Percentiles rank a stretch among this genome's conserved stretches.
Conservation (phyloP, 805 yeast species). For the Suhomyces canberraensis region DNA sequence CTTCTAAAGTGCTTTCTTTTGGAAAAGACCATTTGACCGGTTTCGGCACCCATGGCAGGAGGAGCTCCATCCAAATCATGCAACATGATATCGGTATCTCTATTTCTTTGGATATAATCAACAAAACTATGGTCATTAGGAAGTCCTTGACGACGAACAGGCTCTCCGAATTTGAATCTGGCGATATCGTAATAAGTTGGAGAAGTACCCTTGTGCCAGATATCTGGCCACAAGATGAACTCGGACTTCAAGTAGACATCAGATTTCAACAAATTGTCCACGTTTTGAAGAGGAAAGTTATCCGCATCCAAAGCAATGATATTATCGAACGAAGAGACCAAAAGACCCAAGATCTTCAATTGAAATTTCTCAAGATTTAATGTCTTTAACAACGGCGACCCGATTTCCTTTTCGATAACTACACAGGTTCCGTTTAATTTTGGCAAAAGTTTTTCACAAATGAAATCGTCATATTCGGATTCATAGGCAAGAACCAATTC, state of each 20-base stretch:
- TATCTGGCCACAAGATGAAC: slow-evolving; percentile 40
- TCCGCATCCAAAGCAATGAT: slow-evolving; percentile 40
- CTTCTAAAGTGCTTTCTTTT: slow-evolving; percentile 30
- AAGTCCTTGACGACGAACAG: slow-evolving; percentile 23
- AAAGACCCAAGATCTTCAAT: slow-evolving; percentile 34
- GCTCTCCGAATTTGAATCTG: slow-evolving; percentile 21
- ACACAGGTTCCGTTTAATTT: slow-evolving; percentile 31
- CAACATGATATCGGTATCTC: slow-evolving; percentile 13
- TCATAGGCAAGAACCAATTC: slow-evolving; percentile 35
- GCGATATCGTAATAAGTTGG: slow-evolving; percentile 36
- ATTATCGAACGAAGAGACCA: slow-evolving; percentile 34
- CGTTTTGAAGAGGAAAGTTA: slow-evolving; percentile 34
- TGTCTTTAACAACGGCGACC: slow-evolving; percentile 36
- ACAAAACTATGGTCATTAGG: slow-evolving; percentile 19
- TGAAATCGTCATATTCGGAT: slow-evolving; percentile 30
- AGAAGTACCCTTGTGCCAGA: slow-evolving; percentile 40
- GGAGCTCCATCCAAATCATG: slow-evolving; percentile 31
- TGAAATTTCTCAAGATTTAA: slow-evolving; percentile 29
- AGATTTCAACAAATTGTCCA: slow-evolving; percentile 33
- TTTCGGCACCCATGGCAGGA: slow-evolving; percentile 39
- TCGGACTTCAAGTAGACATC: slow-evolving; percentile 28
- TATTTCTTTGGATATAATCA: slow-evolving; percentile 4
- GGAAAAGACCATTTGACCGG: slow-evolving; percentile 38
- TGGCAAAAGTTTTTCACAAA: slow-evolving; percentile 33
- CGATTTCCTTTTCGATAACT: slow-evolving; percentile 36